Evolutionary conservation across 305 asterid genomes (phyloP).

Genomic region (Lippia alba): DNA sequence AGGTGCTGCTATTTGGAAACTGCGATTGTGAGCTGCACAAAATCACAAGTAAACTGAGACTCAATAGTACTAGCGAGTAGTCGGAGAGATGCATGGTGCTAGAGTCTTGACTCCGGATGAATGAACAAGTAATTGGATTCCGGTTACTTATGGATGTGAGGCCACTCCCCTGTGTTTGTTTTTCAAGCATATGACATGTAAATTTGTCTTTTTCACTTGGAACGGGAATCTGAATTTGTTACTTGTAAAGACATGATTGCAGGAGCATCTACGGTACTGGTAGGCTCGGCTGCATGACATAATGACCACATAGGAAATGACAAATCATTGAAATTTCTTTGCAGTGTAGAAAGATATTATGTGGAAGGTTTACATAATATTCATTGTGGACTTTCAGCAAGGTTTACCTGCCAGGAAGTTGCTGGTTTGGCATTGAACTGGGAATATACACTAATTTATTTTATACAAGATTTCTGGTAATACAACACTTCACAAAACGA

Average conservation of each 20-base stretch:
- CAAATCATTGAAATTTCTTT: background rate
- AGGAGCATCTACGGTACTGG: no score
- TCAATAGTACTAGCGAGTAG: constrained; percentile 1
- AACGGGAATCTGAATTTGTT: background rate
- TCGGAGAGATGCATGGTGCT: no score
- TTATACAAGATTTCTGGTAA: no score
- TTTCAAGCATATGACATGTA: background rate
- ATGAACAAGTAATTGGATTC: no score
- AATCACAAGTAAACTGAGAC: constrained; percentile 1
- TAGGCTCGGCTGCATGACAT: no score
- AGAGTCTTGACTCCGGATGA: no score
- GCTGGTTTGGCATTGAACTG: background rate
- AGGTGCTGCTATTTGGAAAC: constrained; percentile 23
- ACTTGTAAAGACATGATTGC: no score
- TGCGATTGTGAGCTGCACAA: constrained; percentile 32
- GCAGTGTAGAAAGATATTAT: background rate
- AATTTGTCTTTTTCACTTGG: background rate
- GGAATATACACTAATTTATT: no score
- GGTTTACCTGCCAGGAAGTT: background rate
- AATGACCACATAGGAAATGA: background rate
- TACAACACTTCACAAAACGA: no score
- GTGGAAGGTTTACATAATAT: no score
- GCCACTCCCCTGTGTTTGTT: background rate
- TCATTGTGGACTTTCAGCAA: no score
- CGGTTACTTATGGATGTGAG: background rate